These are phyloP conservation scores for Myochromella boudieri DNA, from an alignment of 768 basidiomycete species.

Conservation along the genomic window DNA sequence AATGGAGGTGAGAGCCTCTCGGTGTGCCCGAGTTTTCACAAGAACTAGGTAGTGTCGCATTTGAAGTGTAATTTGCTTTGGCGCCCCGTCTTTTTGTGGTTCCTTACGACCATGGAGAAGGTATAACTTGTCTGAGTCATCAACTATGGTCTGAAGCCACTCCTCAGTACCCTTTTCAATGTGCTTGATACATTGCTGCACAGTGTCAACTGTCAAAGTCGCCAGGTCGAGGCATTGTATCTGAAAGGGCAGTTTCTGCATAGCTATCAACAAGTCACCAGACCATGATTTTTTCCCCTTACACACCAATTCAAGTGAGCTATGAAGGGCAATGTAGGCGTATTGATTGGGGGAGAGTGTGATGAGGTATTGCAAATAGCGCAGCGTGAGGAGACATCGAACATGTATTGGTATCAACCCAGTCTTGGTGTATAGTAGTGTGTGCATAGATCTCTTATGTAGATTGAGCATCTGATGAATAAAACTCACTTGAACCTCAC, in stretches of 20 bases:
- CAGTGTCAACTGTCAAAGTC: background rate
- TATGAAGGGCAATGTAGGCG: background rate
- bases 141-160: background rate
- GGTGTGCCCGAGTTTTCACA: no score
- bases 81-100: background rate
- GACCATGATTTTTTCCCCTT: background rate
- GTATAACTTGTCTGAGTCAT: constrained; percentile 1
- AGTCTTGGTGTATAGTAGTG: background rate
- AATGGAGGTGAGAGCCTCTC: no score
- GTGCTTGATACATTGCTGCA: background rate
- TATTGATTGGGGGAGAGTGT: background rate
- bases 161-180: background rate
- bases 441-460: background rate
- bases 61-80: background rate
- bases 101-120: no score
- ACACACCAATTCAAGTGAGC: background rate
- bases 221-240: background rate
- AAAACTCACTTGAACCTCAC: constrained; percentile 19
- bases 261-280: background rate
- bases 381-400: background rate
- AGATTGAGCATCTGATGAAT: constrained; percentile 22
- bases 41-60: constrained; percentile 1
- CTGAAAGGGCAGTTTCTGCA: background rate
- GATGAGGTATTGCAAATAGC: background rate
- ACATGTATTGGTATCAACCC: background rate